Percentiles rank a stretch among this genome's conserved stretches.
Evolutionary conservation across 805 yeast species (phyloP).

Genomic region (Yueomyces sinensis): DNA sequence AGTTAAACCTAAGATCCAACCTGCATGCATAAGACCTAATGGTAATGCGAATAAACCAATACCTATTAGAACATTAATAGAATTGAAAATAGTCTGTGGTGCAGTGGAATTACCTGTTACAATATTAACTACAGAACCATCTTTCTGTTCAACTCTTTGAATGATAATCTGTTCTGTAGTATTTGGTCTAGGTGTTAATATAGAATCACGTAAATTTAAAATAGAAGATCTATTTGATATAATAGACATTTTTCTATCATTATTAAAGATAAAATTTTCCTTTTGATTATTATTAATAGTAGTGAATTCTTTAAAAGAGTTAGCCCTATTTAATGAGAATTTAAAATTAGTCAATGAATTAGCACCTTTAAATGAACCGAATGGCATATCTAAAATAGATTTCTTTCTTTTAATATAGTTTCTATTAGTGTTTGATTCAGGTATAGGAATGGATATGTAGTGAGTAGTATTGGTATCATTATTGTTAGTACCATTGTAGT

Average conservation of each 20-base stretch:
- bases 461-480: too few relatives aligned
- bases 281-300: background rate
- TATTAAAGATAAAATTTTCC: background rate
- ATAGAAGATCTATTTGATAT: background rate
- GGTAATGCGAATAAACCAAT: constrained; percentile 67
- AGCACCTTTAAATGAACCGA: constrained; percentile 49
- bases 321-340: constrained; percentile 67
- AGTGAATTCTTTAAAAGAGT: constrained; percentile 41
- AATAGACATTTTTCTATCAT: background rate
- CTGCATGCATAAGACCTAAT: constrained; percentile 51
- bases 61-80: constrained; percentile 65
- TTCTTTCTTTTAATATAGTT: constrained; percentile 17
- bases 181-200: constrained; percentile 13
- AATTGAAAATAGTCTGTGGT: constrained; percentile 65
- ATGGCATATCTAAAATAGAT: constrained; percentile 31
- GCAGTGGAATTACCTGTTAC: constrained; percentile 73
- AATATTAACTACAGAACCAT: constrained; percentile 59
- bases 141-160: constrained; percentile 52
- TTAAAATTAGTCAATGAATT: constrained; percentile 72
- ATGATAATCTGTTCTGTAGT: constrained; percentile 34
- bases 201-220: background rate
- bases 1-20: constrained; percentile 56
- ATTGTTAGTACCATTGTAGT: too few relatives aligned
- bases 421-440: constrained; percentile 2
- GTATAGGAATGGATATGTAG: constrained; percentile 1